Conservation (phyloP, 139 green algal genomes). For the Yamagishiella unicocca region DNA sequence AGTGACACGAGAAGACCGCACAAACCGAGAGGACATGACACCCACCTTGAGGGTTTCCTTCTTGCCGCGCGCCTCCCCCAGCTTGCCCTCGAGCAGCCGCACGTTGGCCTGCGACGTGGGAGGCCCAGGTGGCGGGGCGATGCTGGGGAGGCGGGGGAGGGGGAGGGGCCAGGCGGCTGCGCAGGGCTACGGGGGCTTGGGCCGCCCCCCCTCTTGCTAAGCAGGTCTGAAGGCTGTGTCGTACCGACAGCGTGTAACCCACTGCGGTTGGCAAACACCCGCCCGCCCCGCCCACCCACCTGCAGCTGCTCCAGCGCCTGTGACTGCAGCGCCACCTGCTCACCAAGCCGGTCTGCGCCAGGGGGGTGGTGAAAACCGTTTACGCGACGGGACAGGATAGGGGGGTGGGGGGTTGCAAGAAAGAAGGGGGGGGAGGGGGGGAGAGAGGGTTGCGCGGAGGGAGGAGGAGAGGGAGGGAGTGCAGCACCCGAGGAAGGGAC, state of each 20-base stretch:
- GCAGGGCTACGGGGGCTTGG: too few relatives aligned
- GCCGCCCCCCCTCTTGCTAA: too few relatives aligned
- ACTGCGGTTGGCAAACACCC: too few relatives aligned
- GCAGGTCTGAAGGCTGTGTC: too few relatives aligned
- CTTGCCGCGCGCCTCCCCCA: slow-evolving; percentile 81
- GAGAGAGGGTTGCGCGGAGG: neutral
- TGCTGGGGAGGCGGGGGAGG: neutral
- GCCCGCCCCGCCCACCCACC: neutral
- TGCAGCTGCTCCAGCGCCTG: slow-evolving; percentile 91
- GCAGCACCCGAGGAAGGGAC: neutral
- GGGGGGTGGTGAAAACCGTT: neutral
- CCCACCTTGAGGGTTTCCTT: slow-evolving; percentile 94
- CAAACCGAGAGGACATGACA: too few relatives aligned
- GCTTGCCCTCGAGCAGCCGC: slow-evolving; percentile 79
- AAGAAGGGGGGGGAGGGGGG: neutral
- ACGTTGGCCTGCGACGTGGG: slow-evolving; percentile 72
- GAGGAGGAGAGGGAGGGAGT: neutral
- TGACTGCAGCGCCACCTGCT: slow-evolving; percentile 86
- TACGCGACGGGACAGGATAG: too few relatives aligned
- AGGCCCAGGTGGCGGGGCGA: neutral
- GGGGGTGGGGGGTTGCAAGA: too few relatives aligned
- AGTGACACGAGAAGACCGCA: too few relatives aligned
- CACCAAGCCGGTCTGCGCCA: slow-evolving; percentile 66
- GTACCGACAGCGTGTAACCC: too few relatives aligned
- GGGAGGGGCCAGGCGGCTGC: too few relatives aligned